Percentiles rank a stretch among this genome's conserved stretches.
Evolutionary conservation across 164 flowering plant genomes (phyloP).

Genomic region (Magnolia officinalis): DNA sequence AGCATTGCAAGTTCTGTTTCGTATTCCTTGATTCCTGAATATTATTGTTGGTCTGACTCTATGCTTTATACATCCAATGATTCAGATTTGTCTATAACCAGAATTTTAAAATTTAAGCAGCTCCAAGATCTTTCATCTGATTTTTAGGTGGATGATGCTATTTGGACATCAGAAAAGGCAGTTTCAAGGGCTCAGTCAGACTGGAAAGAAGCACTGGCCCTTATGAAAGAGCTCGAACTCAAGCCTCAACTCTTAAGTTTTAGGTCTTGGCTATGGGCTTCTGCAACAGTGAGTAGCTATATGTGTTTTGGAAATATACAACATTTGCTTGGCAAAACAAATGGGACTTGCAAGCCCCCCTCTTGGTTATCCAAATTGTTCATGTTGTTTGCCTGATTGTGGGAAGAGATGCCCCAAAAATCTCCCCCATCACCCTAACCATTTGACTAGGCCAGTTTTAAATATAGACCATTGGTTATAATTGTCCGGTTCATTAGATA

Average conservation of each 20-base stretch:
- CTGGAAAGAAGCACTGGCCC: slow-evolving; percentile 57
- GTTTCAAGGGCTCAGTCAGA: slow-evolving; percentile 46
- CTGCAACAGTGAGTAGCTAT: slow-evolving; percentile 62
- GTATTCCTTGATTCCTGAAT: background rate
- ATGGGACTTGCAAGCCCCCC: background rate
- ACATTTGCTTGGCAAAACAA: background rate
- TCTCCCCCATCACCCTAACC: no score
- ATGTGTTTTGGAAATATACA: no score
- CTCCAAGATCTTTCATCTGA: background rate
- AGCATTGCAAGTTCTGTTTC: slow-evolving; percentile 73
- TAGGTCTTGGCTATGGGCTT: slow-evolving; percentile 93
- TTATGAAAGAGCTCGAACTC: slow-evolving; percentile 58
- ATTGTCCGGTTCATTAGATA: no score
- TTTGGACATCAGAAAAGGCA: slow-evolving; percentile 77
- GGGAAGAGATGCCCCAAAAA: background rate
- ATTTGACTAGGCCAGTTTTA: no score
- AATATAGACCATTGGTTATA: no score
- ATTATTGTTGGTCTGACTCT: background rate
- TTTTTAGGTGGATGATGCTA: slow-evolving; percentile 76
- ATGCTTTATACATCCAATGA: background rate
- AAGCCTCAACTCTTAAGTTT: slow-evolving; percentile 51
- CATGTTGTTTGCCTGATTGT: background rate
- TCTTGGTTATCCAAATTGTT: background rate
- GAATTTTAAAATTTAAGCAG: background rate
- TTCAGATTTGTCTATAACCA: background rate